These are phyloP conservation scores for Leccinum pachyderme DNA, from an alignment of 1,284 basidiomycete genomes.

Conservation along the genomic window DNA sequence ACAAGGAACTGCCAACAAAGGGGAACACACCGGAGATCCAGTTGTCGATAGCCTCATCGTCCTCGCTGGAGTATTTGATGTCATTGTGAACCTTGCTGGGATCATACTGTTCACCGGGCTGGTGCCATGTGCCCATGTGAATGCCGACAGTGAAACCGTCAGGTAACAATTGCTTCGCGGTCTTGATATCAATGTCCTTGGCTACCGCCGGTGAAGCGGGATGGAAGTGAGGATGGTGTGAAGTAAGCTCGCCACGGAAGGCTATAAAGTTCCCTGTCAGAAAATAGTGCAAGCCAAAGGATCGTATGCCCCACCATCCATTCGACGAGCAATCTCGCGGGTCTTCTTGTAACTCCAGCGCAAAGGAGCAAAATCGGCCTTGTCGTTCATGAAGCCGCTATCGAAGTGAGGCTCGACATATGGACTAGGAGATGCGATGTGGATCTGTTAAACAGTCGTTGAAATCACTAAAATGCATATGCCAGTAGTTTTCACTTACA, in stretches of 20 bases:
- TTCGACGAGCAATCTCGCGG: conserved; percentile 66
- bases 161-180: conserved; percentile 62
- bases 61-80: conserved; percentile 61
- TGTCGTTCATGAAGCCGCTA: conserved; percentile 74
- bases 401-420: conserved; percentile 66
- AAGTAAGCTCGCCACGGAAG: conserved; percentile 67
- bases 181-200: conserved; percentile 65
- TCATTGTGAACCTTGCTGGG: conserved; percentile 60
- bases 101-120: conserved; percentile 53
- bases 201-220: conserved; percentile 59
- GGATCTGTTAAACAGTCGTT: conserved; percentile 45
- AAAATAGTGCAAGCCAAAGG: neutral
- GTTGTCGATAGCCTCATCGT: conserved; percentile 68
- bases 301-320: conserved; percentile 50
- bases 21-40: conserved; percentile 48
- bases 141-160: conserved; percentile 65
- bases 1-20: neutral
- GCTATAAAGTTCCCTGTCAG: conserved; percentile 36
- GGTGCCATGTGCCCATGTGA: conserved; percentile 72
- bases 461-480: conserved; percentile 7
- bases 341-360: conserved; percentile 77
- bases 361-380: conserved; percentile 73
- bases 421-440: conserved; percentile 58
- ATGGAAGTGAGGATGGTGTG: conserved; percentile 73
- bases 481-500: conserved; percentile 28